A percentile compares a stretch with the other conserved stretches of the same genome.
Conservation (phyloP, 495 filamentous ascomycete genomes). For the Mytilinidion resinicola region DNA sequence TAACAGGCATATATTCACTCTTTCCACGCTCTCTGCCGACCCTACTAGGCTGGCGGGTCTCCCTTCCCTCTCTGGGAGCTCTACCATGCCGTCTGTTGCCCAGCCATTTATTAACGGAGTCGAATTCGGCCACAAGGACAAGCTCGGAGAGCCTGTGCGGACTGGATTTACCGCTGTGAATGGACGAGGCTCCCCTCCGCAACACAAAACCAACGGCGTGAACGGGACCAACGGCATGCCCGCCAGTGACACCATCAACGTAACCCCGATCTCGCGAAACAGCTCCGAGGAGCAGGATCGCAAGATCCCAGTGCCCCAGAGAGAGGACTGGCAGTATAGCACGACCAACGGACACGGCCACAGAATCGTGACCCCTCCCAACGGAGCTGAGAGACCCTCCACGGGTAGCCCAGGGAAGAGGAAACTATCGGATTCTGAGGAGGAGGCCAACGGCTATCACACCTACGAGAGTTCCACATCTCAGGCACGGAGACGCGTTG, state of each 20-base stretch:
- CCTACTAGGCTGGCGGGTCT: not conserved
- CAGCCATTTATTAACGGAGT: constrained; percentile 21
- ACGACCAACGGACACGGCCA: constrained; percentile 4
- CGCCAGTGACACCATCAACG: constrained; percentile 14
- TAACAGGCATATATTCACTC: not conserved
- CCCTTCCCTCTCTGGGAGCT: not conserved
- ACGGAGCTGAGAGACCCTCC: constrained; percentile 1
- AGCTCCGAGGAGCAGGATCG: constrained; percentile 9
- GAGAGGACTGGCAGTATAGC: constrained; percentile 10
- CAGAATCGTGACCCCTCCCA: constrained; percentile 11
- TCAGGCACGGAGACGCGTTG: constrained; percentile 8
- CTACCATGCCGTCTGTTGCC: constrained; percentile 23
- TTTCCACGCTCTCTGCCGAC: not conserved
- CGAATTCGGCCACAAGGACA: constrained; percentile 23
- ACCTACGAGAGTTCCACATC: constrained; percentile 3
- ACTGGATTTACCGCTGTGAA: constrained; percentile 31
- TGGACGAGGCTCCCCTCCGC: constrained; percentile 22
- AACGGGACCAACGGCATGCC: constrained; percentile 18
- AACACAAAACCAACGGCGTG: constrained; percentile 17
- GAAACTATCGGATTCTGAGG: constrained; percentile 23
- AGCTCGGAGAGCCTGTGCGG: constrained; percentile 13
- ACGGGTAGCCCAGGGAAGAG: constrained; percentile 15
- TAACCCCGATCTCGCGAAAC: constrained; percentile 7
- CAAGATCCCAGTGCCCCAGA: constrained; percentile 4
- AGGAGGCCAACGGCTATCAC: constrained; percentile 4